These are phyloP conservation scores for Tolypocladium endophyticum DNA, from an alignment of 2,329 filamentous ascomycete genomes.

Conservation along the genomic window DNA sequence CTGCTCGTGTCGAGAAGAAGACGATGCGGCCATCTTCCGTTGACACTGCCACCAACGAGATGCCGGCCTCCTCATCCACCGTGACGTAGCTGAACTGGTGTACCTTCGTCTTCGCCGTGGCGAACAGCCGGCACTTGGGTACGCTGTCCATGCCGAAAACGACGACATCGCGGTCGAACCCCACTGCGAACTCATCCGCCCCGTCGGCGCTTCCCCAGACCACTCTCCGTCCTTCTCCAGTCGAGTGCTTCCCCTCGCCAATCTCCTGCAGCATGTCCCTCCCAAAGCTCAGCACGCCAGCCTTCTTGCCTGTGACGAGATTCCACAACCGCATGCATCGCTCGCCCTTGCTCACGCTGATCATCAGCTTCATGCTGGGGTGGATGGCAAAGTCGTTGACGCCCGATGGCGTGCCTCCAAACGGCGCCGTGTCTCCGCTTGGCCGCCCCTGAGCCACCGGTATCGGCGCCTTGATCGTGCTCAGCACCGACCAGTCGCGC, in stretches of 20 bases:
- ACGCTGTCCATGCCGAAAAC: constrained; percentile 84
- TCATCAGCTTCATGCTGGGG: constrained; percentile 92
- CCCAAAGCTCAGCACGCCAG: constrained; percentile 80
- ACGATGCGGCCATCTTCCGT: constrained; percentile 85
- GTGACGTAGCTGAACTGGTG: constrained; percentile 70
- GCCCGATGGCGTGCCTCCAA: constrained; percentile 72
- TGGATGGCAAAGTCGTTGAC: constrained; percentile 94
- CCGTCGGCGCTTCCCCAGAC: constrained; percentile 65
- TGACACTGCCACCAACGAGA: constrained; percentile 59
- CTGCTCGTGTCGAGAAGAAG: constrained; percentile 62
- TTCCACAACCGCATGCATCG: constrained; percentile 93
- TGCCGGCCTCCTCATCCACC: constrained; percentile 28
- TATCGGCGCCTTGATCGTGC: constrained; percentile 78
- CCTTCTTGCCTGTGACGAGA: constrained; percentile 90
- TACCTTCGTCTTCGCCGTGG: constrained; percentile 63
- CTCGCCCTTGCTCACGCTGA: constrained; percentile 84
- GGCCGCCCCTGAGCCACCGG: constrained; percentile 72
- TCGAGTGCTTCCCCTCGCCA: constrained; percentile 65
- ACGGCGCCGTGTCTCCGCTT: constrained; percentile 78
- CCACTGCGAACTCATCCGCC: constrained; percentile 76
- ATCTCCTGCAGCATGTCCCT: constrained; percentile 61
- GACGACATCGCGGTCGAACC: constrained; percentile 75
- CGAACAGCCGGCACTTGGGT: constrained; percentile 63
- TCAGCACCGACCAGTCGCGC: constrained; percentile 81
- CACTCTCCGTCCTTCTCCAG: constrained; percentile 74